Percentiles rank a stretch among this genome's conserved stretches.
These are phyloP conservation scores for Mycena rosella DNA, from an alignment of 768 basidiomycete genomes.

Conservation along the genomic window DNA sequence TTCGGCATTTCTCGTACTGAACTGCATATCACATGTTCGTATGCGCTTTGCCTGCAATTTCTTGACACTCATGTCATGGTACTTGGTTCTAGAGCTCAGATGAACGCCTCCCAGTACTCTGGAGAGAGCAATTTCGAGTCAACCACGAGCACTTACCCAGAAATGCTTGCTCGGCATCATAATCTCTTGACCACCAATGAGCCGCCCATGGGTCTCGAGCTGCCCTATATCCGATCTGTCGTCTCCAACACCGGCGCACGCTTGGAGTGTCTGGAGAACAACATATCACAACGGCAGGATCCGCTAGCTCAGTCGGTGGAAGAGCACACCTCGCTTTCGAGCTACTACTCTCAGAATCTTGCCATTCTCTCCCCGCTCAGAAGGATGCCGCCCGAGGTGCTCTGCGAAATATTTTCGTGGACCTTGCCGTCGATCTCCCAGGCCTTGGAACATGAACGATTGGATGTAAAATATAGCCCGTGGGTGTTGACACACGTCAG, in stretches of 20 bases:
- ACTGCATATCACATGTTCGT: no score
- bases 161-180: no score
- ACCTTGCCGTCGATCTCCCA: neutral
- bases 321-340: neutral
- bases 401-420: neutral
- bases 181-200: no score
- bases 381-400: neutral
- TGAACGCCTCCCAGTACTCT: no score
- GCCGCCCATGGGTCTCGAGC: no score
- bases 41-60: no score
- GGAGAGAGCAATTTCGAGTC: no score
- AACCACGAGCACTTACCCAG: no score
- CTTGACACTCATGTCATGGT: no score
- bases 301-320: neutral
- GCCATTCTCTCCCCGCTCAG: neutral
- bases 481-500: conserved; percentile 6
- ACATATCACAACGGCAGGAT: neutral
- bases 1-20: no score
- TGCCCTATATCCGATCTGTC: no score
- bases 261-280: neutral
- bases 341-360: neutral
- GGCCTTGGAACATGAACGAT: neutral
- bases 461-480: neutral
- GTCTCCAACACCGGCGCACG: neutral
- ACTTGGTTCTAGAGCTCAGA: no score